Evolutionary conservation across 1,284 basidiomycete species (phyloP), one percentile per base, ranked within the genome.

Genomic region (Rhodotorula mucilaginosa): DNA sequence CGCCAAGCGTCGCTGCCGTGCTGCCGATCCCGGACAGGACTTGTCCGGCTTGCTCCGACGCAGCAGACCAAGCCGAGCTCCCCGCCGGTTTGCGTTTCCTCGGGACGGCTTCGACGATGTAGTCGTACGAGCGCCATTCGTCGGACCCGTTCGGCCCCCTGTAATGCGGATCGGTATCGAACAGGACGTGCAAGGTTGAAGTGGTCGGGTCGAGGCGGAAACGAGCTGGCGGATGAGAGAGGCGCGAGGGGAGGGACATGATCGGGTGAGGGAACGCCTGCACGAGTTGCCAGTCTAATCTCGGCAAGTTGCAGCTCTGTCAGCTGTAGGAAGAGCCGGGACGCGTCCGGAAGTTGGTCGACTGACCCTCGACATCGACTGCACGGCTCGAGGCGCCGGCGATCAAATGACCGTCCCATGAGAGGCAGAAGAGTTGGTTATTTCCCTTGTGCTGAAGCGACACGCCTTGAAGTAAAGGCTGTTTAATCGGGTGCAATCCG

Each of bases 121-220:
- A 68, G 47, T 73, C 73, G 52, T 70, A 61, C n/a, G 58, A 58
- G n/a, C 46, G 39, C 68, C 64, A 70, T 23, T 63, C 67, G 19
- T 44, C 12, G 10, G 62, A 48, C 34, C 26, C 48, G 58, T 65
- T 3, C 23, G 47, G 77, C 47, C 31, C 74, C 65, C 6, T 71
- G 59, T 46, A 75, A 1, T 62, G 59, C 2, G 77, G 77, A 54
- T 77, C 76, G 61, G 64, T 62, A 8, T 52, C 39, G 66, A 74
- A 78, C 13, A 65, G 19, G 54, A 78, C 75, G 29, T 71, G 71
- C 18, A 78, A 69, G 5, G 72, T 76, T 3, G 60, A 61, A 2
- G 76, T 76, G 5, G n/a, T 29, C 1, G 73, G 73, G 54, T 78
- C 76, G 56, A 76, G 74, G 12, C 31, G 52, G 70, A 77, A 77